phyloP scores from a whole-genome alignment of 352 stramenopile genomes.

The Globisporangium nodosum region DNA sequence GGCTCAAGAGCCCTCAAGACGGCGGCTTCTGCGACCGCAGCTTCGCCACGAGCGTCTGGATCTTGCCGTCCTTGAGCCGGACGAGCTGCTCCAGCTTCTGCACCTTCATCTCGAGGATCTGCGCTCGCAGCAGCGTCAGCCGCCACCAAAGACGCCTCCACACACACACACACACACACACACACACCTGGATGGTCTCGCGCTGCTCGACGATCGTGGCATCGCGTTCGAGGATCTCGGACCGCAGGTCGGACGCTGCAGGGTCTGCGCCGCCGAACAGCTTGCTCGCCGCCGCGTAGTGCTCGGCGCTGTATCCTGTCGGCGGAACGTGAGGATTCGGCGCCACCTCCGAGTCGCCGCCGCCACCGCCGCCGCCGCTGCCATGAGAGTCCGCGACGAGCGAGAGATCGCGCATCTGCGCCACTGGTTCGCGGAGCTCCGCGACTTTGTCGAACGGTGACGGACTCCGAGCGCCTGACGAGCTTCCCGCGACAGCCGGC shows the following conservation, averaged over 20 bases:
- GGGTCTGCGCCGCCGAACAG: conserved; percentile 6
- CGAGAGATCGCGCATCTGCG: conserved; percentile 19
- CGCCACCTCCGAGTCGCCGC: neutral
- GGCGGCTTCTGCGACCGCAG: conserved; percentile 68
- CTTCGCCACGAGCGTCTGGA: conserved; percentile 86
- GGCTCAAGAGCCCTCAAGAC: conserved; percentile 1
- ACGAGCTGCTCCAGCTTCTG: conserved; percentile 94
- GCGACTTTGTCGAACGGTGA: conserved; percentile 25
- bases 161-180: neutral
- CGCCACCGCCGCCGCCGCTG: neutral
- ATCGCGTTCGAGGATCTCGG: conserved; percentile 64
- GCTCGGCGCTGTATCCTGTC: conserved; percentile 10
- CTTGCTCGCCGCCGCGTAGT: conserved; percentile 8
- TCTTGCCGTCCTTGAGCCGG: conserved; percentile 92
- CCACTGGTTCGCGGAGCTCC: conserved; percentile 30
- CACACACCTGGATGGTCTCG: conserved; percentile 76
- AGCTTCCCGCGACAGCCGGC: neutral
- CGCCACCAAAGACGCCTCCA: neutral
- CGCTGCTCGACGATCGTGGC: conserved; percentile 80
- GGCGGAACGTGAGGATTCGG: conserved; percentile 1
- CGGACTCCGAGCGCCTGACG: conserved; percentile 3
- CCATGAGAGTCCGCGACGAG: neutral
- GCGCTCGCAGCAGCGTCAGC: neutral
- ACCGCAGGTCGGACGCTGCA: conserved; percentile 9
- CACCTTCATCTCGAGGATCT: conserved; percentile 94